Evolutionary conservation across 148 eudicot genomes (phyloP).

Genomic region (Rhododendron molle): DNA sequence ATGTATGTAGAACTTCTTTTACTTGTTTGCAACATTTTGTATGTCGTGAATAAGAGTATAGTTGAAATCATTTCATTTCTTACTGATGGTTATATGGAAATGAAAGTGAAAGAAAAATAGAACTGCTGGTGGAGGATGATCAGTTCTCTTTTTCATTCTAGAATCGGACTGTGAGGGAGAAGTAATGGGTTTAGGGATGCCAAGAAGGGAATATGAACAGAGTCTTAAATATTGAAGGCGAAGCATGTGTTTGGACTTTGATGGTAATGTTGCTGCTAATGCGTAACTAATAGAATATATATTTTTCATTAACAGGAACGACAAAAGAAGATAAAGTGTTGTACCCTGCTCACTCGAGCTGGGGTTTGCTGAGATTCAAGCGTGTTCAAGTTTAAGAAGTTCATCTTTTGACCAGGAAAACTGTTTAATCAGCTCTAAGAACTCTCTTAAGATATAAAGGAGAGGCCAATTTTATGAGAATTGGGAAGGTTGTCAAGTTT

Average conservation of each 20-base stretch:
- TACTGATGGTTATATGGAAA: neutral
- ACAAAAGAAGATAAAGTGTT: neutral
- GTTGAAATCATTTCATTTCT: neutral
- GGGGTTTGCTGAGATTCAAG: neutral
- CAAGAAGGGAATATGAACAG: neutral
- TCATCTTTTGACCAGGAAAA: neutral
- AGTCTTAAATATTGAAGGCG: neutral
- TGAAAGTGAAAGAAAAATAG: neutral
- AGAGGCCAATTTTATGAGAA: neutral
- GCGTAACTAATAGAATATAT: neutral
- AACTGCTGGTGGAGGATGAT: neutral
- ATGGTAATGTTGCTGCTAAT: neutral
- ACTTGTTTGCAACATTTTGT: neutral
- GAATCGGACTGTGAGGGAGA: neutral
- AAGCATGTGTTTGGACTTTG: neutral
- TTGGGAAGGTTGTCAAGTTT: neutral
- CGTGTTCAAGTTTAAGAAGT: neutral
- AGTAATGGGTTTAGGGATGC: neutral
- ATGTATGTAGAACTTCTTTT: conserved; percentile 34
- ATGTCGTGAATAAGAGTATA: neutral
- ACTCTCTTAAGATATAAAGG: too few relatives aligned
- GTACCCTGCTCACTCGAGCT: neutral
- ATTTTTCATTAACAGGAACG: too few relatives aligned
- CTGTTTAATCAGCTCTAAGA: too few relatives aligned
- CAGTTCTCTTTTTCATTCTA: neutral